These are phyloP conservation scores for Tuber calosporum DNA, from an alignment of 495 filamentous ascomycete species.

Conservation along the genomic window DNA sequence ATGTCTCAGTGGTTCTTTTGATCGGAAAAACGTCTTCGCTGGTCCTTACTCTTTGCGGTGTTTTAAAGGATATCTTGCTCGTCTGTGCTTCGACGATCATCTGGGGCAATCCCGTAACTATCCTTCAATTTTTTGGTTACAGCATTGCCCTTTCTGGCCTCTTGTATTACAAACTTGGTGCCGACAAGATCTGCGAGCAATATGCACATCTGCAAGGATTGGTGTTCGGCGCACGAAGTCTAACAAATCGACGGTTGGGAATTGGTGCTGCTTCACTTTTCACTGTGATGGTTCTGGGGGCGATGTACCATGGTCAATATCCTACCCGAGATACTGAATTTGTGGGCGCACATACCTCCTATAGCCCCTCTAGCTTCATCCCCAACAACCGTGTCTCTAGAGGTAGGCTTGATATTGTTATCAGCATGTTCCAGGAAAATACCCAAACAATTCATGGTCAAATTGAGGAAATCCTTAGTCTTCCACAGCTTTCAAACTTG, in stretches of 20 bases:
- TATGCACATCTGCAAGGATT: conserved; percentile 8
- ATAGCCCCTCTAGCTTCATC: conserved; percentile 10
- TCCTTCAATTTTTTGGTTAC: conserved; percentile 61
- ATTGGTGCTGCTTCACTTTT: conserved; percentile 15
- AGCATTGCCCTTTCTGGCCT: conserved; percentile 56
- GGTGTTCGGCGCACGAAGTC: conserved; percentile 7
- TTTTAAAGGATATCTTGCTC: conserved; percentile 70
- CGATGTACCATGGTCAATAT: conserved; percentile 17
- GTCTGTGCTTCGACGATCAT: conserved; percentile 58
- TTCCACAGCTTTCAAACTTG: conserved; percentile 34
- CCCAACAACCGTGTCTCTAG: not conserved
- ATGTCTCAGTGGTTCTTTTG: conserved; percentile 68
- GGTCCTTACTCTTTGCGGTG: conserved; percentile 67
- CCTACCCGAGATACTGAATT: conserved; percentile 4
- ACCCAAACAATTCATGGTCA: conserved; percentile 26
- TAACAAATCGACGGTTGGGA: not conserved
- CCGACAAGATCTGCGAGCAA: conserved; percentile 45
- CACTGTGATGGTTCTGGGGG: conserved; percentile 9
- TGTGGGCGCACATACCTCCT: not conserved
- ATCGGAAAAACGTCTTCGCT: conserved; percentile 70
- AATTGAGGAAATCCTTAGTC: conserved; percentile 22
- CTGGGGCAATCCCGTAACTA: conserved; percentile 56
- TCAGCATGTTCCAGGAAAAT: conserved; percentile 44
- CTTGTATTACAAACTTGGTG: conserved; percentile 61
- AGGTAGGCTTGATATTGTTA: conserved; percentile 43